Evolutionary conservation across 1,284 basidiomycete species (phyloP), one percentile per base, ranked within the genome.

Genomic region (Tylopilus sp.): DNA sequence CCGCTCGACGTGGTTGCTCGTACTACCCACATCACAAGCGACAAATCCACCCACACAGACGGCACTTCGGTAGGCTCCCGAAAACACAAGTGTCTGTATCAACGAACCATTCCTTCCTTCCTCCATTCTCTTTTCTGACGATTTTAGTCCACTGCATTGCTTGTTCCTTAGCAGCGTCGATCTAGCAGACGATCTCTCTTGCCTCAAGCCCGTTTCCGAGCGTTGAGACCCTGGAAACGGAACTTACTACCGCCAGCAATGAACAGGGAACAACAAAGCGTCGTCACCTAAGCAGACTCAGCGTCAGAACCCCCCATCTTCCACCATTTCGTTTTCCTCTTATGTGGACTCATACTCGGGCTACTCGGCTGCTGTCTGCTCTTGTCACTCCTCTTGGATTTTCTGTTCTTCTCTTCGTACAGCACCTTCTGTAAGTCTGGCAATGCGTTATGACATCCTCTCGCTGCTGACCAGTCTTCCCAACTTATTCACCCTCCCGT

Each of bases 81-180:
- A 59, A 75, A 76, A 60, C 77, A 80, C 72, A 85, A 82, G 70
- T 73, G 67, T n/a, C 67, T 72, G n/a, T 6, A 26, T 33, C 1
- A 65, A 75, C 47, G 70, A 70, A 66, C 77, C 63, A 67, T 81
- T 64, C 0, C 22, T 93, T n/a, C n/a, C n/a, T n/a, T n/a, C n/a
- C n/a, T 94, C 74, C 91, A 91, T 0, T 83, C 89, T 36, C 8
- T 94, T 94, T 79, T 87, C 86, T 52, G 86, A 80, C 70, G 90
- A 90, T 71, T 94, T 94, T 70, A 89, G 89, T 49, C 91, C 92
- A 13, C 90, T 53, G 91, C 92, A 22, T 81, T 94, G n/a, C 82
- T 94, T 12, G 39, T 6, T 94, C 64, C 84, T 94, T 18, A 75
- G 69, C 62, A 78, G 24, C 47, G 66, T 78, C 2, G 75, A 76